Conservation (phyloP, 768 basidiomycete genomes). For the Russula foetens region DNA sequence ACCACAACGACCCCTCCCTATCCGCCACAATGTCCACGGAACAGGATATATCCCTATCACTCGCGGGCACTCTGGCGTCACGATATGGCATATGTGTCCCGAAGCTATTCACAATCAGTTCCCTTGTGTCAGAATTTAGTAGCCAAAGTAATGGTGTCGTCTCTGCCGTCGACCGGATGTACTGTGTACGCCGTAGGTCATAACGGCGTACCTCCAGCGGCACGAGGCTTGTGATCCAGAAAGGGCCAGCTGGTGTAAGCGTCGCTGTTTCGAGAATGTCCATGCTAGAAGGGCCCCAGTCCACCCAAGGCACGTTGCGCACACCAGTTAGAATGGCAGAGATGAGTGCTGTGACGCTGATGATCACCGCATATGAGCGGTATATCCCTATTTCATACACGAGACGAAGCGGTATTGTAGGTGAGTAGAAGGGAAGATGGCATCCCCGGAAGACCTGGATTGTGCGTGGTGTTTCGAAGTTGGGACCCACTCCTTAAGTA, state of each 20-base stretch:
- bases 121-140: no score
- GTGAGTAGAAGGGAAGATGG: not conserved
- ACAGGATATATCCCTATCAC: no score
- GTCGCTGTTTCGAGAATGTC: not conserved
- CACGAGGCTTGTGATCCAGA: not conserved
- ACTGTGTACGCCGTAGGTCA: no score
- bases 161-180: no score
- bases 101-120: no score
- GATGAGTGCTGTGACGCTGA: not conserved
- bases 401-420: not conserved
- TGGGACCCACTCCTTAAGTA: not conserved
- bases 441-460: not conserved
- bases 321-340: not conserved
- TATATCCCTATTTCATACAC: not conserved
- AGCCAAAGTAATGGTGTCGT: no score
- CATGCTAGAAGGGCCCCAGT: slow-evolving; percentile 4
- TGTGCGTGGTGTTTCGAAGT: not conserved
- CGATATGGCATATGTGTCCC: no score
- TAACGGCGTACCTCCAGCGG: no score
- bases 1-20: no score
- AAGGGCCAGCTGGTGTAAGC: not conserved
- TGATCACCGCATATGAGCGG: not conserved
- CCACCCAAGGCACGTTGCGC: not conserved
- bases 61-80: no score
- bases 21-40: no score